Percentiles rank a stretch among this genome's conserved stretches.
Conservation (phyloP, 371 early-diverging fungal species). For the Rhizopus sp. region DNA sequence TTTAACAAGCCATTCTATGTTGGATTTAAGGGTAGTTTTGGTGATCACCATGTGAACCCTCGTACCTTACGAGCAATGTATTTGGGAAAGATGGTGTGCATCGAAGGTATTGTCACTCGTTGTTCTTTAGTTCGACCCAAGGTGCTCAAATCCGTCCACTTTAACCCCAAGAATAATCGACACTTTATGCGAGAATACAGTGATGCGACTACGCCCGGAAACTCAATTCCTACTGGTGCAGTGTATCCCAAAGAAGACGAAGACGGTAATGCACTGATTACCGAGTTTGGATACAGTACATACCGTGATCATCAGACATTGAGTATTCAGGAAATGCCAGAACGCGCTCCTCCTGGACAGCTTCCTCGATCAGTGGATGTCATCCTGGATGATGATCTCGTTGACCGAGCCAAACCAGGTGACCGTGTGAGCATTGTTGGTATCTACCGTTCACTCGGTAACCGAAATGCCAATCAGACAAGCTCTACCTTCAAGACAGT, state of each 20-base stretch:
- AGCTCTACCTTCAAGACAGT: conserved; percentile 91
- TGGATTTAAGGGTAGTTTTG: conserved; percentile 96
- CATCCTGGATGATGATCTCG: conserved; percentile 97
- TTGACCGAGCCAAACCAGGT: conserved; percentile 98
- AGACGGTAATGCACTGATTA: conserved; percentile 88
- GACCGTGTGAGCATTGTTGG: conserved; percentile 98
- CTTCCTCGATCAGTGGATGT: conserved; percentile 97
- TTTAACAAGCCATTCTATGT: conserved; percentile 64
- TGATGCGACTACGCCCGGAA: conserved; percentile 71
- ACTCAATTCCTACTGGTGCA: conserved; percentile 68
- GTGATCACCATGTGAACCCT: conserved; percentile 89
- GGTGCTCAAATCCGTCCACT: conserved; percentile 93
- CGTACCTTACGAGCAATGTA: conserved; percentile 84
- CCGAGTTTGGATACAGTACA: conserved; percentile 94
- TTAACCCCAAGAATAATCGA: conserved; percentile 78
- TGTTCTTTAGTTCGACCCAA: conserved; percentile 99
- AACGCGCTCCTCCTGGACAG: conserved; percentile 97
- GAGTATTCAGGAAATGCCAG: conserved; percentile 99
- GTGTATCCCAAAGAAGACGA: conserved; percentile 90
- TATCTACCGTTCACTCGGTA: conserved; percentile 90
- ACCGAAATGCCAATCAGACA: conserved; percentile 71
- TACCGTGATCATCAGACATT: conserved; percentile 97
- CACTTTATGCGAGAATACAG: conserved; percentile 91
- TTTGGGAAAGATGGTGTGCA: conserved; percentile 90
- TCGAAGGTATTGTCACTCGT: conserved; percentile 99